Percentiles rank a stretch among this genome's conserved stretches.
Conservation (phyloP, 768 basidiomycete species). For the Podaxis rugospora region DNA sequence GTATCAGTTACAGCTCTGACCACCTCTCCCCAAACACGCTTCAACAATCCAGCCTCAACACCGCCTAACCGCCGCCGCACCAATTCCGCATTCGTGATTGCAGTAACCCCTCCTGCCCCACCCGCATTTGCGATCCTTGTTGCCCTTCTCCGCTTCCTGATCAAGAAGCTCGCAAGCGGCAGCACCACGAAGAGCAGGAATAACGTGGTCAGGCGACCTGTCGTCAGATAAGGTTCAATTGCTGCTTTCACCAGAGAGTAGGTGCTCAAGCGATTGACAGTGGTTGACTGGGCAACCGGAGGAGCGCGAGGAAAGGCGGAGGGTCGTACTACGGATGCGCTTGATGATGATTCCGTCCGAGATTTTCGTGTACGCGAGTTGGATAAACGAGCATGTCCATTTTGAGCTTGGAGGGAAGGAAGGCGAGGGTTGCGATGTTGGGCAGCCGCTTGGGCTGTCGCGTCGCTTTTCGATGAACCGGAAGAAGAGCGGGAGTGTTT, state of each 20-base stretch:
- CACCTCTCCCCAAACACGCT: constrained; percentile 46
- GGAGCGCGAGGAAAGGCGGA: constrained; percentile 20
- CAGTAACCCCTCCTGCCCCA: constrained; percentile 14
- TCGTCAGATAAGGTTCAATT: constrained; percentile 44
- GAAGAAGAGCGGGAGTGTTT: constrained; percentile 24
- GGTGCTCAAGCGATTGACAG: constrained; percentile 17
- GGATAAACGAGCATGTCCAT: constrained; percentile 13
- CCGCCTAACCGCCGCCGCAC: constrained; percentile 52
- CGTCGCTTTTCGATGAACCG: constrained; percentile 32
- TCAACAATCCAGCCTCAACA: constrained; percentile 29
- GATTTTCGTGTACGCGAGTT: constrained; percentile 19
- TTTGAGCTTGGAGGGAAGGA: constrained; percentile 11
- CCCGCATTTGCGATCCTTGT: constrained; percentile 16
- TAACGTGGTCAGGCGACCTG: constrained; percentile 45
- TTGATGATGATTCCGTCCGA: constrained; percentile 17
- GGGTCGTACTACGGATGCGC: constrained; percentile 11
- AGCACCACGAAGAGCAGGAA: constrained; percentile 42
- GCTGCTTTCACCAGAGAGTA: constrained; percentile 45
- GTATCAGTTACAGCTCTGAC: constrained; percentile 58
- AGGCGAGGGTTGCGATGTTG: constrained; percentile 5
- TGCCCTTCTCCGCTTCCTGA: constrained; percentile 46
- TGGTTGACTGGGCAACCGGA: constrained; percentile 21
- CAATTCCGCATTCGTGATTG: constrained; percentile 41
- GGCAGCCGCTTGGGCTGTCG: constrained; percentile 10
- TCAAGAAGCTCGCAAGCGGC: constrained; percentile 40